Percentiles rank a stretch among this genome's conserved stretches.
Conservation (phyloP, 2,329 filamentous ascomycete species). For the Penicillium sp. region DNA sequence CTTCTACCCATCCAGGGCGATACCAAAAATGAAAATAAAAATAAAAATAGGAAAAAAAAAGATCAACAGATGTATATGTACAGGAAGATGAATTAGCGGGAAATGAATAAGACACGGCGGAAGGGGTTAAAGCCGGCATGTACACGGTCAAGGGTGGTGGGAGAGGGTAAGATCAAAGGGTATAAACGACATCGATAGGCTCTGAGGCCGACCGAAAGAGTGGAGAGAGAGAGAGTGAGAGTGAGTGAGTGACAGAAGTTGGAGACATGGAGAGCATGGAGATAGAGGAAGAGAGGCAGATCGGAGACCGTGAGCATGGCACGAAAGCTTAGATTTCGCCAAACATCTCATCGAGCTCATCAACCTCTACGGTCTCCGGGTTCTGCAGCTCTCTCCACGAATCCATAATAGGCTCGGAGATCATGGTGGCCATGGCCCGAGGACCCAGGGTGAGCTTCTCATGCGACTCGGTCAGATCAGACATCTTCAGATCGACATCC, state of each 20-base stretch:
- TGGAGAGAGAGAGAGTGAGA: conserved; percentile 25
- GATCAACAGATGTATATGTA: conserved; percentile 29
- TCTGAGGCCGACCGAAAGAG: conserved; percentile 21
- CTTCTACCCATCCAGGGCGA: conserved; percentile 30
- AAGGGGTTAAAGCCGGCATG: conserved; percentile 21
- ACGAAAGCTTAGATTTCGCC: conserved; percentile 65
- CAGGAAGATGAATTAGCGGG: conserved; percentile 25
- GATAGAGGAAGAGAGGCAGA: conserved; percentile 1
- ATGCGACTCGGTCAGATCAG: conserved; percentile 37
- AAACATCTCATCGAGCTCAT: conserved; percentile 88
- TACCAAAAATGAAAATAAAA: conserved; percentile 15
- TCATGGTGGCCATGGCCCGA: conserved; percentile 31
- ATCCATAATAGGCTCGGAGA: conserved; percentile 47
- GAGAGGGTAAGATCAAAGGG: conserved; percentile 15
- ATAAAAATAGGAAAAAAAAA: conserved; percentile 13
- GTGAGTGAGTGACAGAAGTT: conserved; percentile 7
- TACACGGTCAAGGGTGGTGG: conserved; percentile 18
- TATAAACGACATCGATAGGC: conserved; percentile 19
- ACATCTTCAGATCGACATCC: conserved; percentile 42
- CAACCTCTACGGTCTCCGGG: conserved; percentile 87
- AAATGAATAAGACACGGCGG: conserved; percentile 15
- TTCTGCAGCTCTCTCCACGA: conserved; percentile 68
- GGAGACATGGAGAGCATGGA: conserved; percentile 3
- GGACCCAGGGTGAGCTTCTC: conserved; percentile 51
- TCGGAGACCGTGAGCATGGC: conserved; percentile 1